Conservation (phyloP, 108 stramenopile genomes). For the Skeletonema costatum region DNA sequence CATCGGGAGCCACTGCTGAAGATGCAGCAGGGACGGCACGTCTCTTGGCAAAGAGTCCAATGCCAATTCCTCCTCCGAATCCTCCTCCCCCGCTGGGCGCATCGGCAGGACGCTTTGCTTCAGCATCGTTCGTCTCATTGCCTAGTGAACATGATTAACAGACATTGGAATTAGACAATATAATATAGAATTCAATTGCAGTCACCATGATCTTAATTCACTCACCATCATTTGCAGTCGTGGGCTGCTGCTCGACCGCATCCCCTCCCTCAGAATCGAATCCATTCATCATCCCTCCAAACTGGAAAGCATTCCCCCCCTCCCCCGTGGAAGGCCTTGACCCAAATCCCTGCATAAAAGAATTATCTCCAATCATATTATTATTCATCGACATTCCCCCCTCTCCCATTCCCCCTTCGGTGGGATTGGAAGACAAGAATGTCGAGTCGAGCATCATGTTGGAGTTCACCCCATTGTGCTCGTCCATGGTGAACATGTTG, state of each 20-base stretch:
- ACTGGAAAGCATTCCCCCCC: constrained; percentile 1
- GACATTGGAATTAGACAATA: background rate
- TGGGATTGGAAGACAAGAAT: background rate
- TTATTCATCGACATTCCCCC: background rate
- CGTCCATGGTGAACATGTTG: constrained; percentile 1
- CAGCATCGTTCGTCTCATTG: background rate
- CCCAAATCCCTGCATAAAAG: background rate
- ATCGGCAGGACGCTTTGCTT: constrained; percentile 6
- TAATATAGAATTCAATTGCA: background rate
- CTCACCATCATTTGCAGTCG: constrained; percentile 5
- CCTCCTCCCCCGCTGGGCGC: background rate
- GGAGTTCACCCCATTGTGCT: background rate
- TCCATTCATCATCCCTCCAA: background rate
- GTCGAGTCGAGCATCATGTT: constrained; percentile 1
- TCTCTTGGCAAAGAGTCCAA: constrained; percentile 19
- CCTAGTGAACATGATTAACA: background rate
- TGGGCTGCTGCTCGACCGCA: background rate
- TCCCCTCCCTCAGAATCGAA: background rate
- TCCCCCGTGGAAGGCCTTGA: background rate
- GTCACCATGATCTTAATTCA: background rate
- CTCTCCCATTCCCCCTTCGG: background rate
- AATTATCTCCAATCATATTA: background rate
- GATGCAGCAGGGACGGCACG: background rate
- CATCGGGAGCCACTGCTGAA: background rate
- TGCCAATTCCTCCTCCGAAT: constrained; percentile 10